These are phyloP conservation scores for Phytophthora europaea DNA, from an alignment of 352 stramenopile genomes.

Conservation along the genomic window DNA sequence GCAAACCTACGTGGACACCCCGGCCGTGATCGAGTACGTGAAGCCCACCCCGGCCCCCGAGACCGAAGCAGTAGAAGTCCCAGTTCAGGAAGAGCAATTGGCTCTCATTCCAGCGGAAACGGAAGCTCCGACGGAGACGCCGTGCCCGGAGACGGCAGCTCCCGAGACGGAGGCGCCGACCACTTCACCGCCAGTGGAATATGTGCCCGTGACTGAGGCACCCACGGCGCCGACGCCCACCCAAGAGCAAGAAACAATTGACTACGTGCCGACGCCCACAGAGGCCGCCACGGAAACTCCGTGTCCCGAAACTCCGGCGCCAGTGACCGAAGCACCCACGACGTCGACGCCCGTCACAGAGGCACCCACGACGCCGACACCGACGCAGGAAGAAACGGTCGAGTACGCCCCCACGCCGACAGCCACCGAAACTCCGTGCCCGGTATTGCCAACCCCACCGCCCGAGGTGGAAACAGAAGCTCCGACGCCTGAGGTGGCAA, in stretches of 20 bases:
- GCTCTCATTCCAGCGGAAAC: neutral
- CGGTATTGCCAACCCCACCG: constrained; percentile 14
- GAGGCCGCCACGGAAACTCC: neutral
- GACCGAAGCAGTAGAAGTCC: neutral
- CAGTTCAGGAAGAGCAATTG: constrained; percentile 4
- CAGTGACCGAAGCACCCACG: constrained; percentile 1
- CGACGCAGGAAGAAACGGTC: neutral
- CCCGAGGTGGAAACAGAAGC: constrained; percentile 7
- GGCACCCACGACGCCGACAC: neutral
- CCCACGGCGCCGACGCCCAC: neutral
- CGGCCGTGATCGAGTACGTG: constrained; percentile 9
- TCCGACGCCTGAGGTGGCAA: neutral
- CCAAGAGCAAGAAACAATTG: too few relatives aligned
- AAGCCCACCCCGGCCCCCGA: neutral
- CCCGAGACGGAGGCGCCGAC: constrained; percentile 13
- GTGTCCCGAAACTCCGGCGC: constrained; percentile 6
- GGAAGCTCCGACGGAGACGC: constrained; percentile 1
- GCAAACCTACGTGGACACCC: neutral
- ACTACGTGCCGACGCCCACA: too few relatives aligned
- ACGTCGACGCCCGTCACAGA: neutral
- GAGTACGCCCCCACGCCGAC: constrained; percentile 10
- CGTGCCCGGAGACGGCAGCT: constrained; percentile 1
- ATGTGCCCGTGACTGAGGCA: constrained; percentile 1
- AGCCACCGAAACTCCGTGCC: constrained; percentile 27
- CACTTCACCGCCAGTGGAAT: neutral